phyloP scores from a whole-genome alignment of 495 filamentous ascomycete species.

The Neurospora sp. region DNA sequence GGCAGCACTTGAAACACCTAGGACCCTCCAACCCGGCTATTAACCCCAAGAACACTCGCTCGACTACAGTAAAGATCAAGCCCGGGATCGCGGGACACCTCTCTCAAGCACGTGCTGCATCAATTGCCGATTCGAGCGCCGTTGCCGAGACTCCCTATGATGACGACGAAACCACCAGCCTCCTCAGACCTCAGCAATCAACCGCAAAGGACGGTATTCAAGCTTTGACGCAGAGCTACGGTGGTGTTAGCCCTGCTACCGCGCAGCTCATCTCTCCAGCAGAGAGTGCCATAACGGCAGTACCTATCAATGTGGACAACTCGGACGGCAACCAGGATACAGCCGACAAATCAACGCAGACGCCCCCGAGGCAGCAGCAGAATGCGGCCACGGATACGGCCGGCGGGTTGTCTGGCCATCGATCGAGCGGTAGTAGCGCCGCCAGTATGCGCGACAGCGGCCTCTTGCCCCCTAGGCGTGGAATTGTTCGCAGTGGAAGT shows the following conservation, averaged over 20 bases:
- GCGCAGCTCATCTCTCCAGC: constrained; percentile 19
- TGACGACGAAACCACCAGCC: constrained; percentile 31
- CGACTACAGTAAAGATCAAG: constrained; percentile 87
- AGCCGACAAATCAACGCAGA: background rate
- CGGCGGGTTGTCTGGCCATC: background rate
- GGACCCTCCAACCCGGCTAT: constrained; percentile 87
- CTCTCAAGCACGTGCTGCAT: constrained; percentile 16
- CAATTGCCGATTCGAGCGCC: constrained; percentile 8
- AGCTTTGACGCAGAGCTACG: constrained; percentile 56
- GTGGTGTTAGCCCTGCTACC: constrained; percentile 35
- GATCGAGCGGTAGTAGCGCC: constrained; percentile 15
- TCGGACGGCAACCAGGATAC: background rate
- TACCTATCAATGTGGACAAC: background rate
- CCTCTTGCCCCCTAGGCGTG: constrained; percentile 29
- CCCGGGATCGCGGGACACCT: constrained; percentile 28
- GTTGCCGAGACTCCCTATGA: constrained; percentile 13
- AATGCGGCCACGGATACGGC: constrained; percentile 19
- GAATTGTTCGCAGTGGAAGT: constrained; percentile 65
- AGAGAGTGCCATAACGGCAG: constrained; percentile 2
- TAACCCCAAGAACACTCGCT: constrained; percentile 72
- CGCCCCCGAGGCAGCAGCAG: constrained; percentile 1
- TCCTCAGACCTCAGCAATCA: constrained; percentile 24
- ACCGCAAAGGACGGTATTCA: constrained; percentile 58
- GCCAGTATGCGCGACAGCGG: constrained; percentile 9
- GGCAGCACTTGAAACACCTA: constrained; percentile 77